Base-by-base conservation (phyloP, 495 filamentous ascomycete genomes). In the Paragyromitra xinjiangensis region DNA sequence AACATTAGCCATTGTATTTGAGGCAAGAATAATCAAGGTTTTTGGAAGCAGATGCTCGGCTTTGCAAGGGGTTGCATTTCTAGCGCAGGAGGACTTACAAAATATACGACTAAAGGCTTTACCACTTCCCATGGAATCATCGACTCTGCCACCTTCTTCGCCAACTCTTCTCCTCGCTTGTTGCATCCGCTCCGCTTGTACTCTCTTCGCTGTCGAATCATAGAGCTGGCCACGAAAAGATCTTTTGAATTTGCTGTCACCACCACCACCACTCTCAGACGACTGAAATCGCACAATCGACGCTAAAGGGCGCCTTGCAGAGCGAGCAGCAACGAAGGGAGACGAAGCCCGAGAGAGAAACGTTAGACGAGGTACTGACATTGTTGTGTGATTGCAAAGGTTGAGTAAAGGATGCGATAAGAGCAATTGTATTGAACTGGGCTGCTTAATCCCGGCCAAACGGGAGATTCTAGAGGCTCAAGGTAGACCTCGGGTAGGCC, bases 191-290 rank as follows among this genome's bases (percentile, higher is more conserved):
- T 99, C 94, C 29, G 90, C 86, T 81, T 91, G 86, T 69, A 98
- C 84, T 11, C 95, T 90, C 79, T 90, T 86, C 67, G 89, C 86
- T 42, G 94, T 95, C 78, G 92, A 96, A 80, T 95, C 90, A 71
- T 93, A 94, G 71, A 99, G 85, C 85, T 99, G 95, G 19, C 90
- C 92, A 77, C 92, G 90, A 86, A 99, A 98, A 3, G 89, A 88
- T 56, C 84, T 80, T 29, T 84, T 80, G 19, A 65, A 37, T 22
- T 77, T 77, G 37, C 70, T 64, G 3, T 61, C 73, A 7, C 62
- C 73, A 0, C 29, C 75, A 0, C 37, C 59, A 14, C 26, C 26
- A 34, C 29, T 59, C 65, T 78, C 64, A 29, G 73, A 77, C 9
- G 76, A 78, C 37, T 78, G 76, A 9, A 66, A 51, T 19, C 74